Conservation (phyloP, 371 early-diverging fungal genomes). For the Blakeslea trispora region DNA sequence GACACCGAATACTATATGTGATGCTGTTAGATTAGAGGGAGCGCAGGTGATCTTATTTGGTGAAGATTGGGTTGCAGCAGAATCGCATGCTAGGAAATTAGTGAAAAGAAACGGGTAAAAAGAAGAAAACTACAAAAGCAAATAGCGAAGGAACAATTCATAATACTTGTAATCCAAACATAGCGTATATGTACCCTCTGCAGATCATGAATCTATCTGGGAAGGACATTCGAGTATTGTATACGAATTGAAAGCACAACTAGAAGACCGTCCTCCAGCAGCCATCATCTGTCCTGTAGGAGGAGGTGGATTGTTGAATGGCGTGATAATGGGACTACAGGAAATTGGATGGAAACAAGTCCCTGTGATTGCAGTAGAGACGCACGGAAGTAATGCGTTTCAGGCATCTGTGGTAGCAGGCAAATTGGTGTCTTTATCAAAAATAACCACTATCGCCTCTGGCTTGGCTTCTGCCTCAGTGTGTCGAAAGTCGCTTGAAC, state of each 20-base stretch:
- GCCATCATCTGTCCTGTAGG: conserved; percentile 72
- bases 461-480: conserved; percentile 54
- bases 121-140: too few relatives aligned
- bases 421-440: conserved; percentile 53
- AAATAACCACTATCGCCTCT: conserved; percentile 57
- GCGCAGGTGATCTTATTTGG: conserved; percentile 62
- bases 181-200: conserved; percentile 66
- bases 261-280: conserved; percentile 59
- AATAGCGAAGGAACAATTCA: too few relatives aligned
- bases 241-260: conserved; percentile 65
- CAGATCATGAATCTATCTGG: conserved; percentile 64
- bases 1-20: conserved; percentile 51
- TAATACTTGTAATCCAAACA: too few relatives aligned
- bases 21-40: conserved; percentile 62
- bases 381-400: conserved; percentile 73
- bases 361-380: conserved; percentile 74
- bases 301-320: conserved; percentile 73
- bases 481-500: conserved; percentile 56
- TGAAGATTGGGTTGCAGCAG: conserved; percentile 60
- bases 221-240: conserved; percentile 66
- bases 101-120: conserved; percentile 56
- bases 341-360: conserved; percentile 64
- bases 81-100: conserved; percentile 52
- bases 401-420: conserved; percentile 67
- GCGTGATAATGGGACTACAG: conserved; percentile 64